Percentiles rank a stretch among this genome's conserved stretches.
phyloP scores from a whole-genome alignment of 805 yeast species.

The Saccharomycopsis synnaedendra region DNA sequence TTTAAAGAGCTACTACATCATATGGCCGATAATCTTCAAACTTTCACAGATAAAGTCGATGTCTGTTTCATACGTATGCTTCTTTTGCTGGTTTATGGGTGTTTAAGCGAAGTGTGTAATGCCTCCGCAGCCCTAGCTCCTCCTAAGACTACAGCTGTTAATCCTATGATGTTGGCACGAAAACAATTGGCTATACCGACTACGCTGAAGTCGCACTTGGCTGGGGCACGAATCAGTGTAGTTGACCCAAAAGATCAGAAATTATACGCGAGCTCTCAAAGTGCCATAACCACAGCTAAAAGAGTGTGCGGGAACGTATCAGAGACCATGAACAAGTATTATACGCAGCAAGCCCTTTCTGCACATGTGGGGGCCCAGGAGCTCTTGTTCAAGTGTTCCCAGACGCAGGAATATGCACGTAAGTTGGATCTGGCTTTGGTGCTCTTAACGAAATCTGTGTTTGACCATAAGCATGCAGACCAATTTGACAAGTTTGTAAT shows the following conservation, averaged over 20 bases:
- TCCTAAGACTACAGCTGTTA: background rate
- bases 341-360: background rate
- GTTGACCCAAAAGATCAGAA: conserved; percentile 15
- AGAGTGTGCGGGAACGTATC: conserved; percentile 7
- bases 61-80: conserved; percentile 34
- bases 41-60: conserved; percentile 31
- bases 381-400: conserved; percentile 5
- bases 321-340: conserved; percentile 5
- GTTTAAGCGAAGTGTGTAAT: conserved; percentile 33
- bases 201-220: conserved; percentile 5
- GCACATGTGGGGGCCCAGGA: conserved; percentile 5
- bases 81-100: conserved; percentile 31
- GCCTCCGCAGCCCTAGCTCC: conserved; percentile 21
- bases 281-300: conserved; percentile 11
- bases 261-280: conserved; percentile 11
- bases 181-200: conserved; percentile 2
- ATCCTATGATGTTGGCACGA: background rate
- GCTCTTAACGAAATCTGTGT: conserved; percentile 4
- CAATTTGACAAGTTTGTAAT: conserved; percentile 2
- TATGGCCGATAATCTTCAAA: conserved; percentile 27
- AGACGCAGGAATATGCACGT: conserved; percentile 4
- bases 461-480: conserved; percentile 8
- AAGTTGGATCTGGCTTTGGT: conserved; percentile 10
- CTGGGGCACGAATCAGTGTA: conserved; percentile 14
- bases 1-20: conserved; percentile 29